Conservation (phyloP, 202 grass and related monocot genomes). For the Carex sylvatica region DNA sequence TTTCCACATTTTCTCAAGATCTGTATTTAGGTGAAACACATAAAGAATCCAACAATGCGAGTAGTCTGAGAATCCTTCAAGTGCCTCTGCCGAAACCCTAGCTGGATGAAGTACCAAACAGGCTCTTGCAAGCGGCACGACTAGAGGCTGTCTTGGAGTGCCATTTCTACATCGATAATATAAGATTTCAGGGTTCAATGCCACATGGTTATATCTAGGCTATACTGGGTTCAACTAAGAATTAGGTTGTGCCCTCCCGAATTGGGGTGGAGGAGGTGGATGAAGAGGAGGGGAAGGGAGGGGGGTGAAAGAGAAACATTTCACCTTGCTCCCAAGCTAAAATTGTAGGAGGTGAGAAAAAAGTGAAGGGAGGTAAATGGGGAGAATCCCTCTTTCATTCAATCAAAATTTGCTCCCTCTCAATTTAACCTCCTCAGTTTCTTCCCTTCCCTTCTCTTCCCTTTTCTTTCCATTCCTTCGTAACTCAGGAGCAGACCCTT, state of each 20-base stretch:
- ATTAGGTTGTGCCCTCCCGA: too few relatives aligned
- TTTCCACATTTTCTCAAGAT: slow-evolving; percentile 93
- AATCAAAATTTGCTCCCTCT: too few relatives aligned
- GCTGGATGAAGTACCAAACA: slow-evolving; percentile 50
- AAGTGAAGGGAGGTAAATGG: too few relatives aligned
- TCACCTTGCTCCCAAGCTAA: too few relatives aligned
- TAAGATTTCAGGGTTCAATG: background rate
- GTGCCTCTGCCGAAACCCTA: slow-evolving; percentile 50
- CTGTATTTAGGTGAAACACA: slow-evolving; percentile 92
- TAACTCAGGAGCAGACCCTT: background rate
- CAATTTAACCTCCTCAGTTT: too few relatives aligned
- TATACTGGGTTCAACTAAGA: background rate
- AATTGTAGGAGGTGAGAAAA: too few relatives aligned
- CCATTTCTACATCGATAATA: slow-evolving; percentile 56
- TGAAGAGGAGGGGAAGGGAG: too few relatives aligned
- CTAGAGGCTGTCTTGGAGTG: slow-evolving; percentile 84
- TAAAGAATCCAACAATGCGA: slow-evolving; percentile 96
- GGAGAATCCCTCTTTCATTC: too few relatives aligned
- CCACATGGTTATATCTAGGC: background rate
- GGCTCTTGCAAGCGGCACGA: slow-evolving; percentile 82
- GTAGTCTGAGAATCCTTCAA: slow-evolving; percentile 69
- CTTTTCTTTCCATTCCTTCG: too few relatives aligned
- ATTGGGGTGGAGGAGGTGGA: too few relatives aligned
- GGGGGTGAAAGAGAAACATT: too few relatives aligned
- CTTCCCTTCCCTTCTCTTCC: too few relatives aligned